A percentile compares a stretch with the other conserved stretches of the same genome.
Conservation (phyloP, 257 asterid species). For the Euphrasia confusa region DNA sequence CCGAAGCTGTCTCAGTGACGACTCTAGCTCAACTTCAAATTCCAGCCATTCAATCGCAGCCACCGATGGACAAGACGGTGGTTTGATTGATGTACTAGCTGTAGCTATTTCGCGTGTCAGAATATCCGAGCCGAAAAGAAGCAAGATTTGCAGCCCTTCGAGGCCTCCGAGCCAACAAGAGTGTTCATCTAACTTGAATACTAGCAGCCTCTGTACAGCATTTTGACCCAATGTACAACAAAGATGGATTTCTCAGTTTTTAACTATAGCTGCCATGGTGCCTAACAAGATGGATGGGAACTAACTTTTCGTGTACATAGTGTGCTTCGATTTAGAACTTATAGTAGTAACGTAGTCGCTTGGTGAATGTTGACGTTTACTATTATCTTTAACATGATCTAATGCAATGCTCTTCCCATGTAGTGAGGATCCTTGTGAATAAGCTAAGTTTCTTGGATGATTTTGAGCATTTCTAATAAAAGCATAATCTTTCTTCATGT, state of each 20-base stretch:
- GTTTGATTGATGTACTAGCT: neutral
- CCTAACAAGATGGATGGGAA: slow-evolving; percentile 21
- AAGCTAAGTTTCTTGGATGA: slow-evolving; percentile 8
- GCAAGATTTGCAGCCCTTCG: neutral
- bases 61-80: neutral
- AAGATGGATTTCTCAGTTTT: slow-evolving; percentile 19
- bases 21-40: neutral
- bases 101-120: neutral
- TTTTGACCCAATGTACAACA: neutral
- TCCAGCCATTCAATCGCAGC: neutral
- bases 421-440: slow-evolving; percentile 15
- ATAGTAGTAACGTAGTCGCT: slow-evolving; percentile 9
- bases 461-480: neutral
- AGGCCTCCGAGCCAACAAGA: neutral
- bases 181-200: neutral
- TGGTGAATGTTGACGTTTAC: neutral
- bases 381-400: slow-evolving; percentile 10
- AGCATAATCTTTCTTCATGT: neutral
- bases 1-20: neutral
- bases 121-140: neutral
- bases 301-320: slow-evolving; percentile 32
- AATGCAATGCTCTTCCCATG: neutral
- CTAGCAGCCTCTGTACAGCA: slow-evolving; percentile 1
- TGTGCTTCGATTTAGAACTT: slow-evolving; percentile 3
- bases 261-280: slow-evolving; percentile 24